Conservation (phyloP, 2,329 filamentous ascomycete genomes). For the Biscogniauxia mediterranea region DNA sequence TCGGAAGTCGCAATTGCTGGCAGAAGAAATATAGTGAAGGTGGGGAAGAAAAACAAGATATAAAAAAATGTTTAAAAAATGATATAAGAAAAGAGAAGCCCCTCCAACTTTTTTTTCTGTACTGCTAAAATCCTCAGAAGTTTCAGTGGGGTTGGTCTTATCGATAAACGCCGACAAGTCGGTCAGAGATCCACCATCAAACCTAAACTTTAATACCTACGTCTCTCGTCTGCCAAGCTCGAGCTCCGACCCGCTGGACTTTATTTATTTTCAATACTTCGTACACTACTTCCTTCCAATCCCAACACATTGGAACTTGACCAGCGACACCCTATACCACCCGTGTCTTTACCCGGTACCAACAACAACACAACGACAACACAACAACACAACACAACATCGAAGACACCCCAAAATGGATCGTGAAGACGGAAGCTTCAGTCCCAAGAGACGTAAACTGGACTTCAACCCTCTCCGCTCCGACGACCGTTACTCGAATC, state of each 20-base stretch:
- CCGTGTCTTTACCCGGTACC: no score
- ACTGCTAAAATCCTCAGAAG: conserved; percentile 18
- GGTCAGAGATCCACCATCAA: background rate
- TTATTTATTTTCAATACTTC: background rate
- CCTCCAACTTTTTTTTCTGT: conserved; percentile 27
- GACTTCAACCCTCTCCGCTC: conserved; percentile 54
- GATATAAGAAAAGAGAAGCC: conserved; percentile 8
- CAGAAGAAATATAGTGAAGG: no score
- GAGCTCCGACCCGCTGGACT: background rate
- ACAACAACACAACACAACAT: no score
- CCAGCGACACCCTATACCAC: no score
- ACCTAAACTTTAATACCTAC: background rate
- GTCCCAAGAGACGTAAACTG: conserved; percentile 65
- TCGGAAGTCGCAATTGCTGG: no score
- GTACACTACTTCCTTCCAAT: no score
- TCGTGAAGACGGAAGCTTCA: conserved; percentile 36
- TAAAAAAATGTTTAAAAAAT: background rate
- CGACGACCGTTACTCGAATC: conserved; percentile 56
- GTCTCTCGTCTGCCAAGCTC: background rate
- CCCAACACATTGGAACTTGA: background rate
- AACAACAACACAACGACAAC: no score
- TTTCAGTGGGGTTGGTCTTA: conserved; percentile 26
- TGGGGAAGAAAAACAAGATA: background rate
- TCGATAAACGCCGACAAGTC: conserved; percentile 15
- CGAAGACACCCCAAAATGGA: conserved; percentile 24